A percentile compares a stretch with the other conserved stretches of the same genome.
These are phyloP conservation scores for Nicotiana tabacum DNA, from an alignment of 257 asterid genomes.

Conservation along the genomic window DNA sequence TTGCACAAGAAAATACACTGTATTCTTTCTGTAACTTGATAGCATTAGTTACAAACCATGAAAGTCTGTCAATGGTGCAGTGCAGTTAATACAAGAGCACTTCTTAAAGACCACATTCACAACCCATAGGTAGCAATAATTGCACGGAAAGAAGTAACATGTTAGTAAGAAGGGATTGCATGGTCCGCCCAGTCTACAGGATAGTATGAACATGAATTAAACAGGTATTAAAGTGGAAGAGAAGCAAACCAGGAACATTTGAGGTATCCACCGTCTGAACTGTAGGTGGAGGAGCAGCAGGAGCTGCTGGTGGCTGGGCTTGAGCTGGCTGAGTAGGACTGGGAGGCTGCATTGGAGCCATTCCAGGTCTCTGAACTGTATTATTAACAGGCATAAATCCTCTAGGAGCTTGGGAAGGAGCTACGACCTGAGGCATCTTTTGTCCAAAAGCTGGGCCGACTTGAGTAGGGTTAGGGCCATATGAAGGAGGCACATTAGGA, in stretches of 20 bases:
- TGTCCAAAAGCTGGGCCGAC: constrained; percentile 52
- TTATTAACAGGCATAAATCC: constrained; percentile 66
- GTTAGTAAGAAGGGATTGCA: not conserved
- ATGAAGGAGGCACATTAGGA: constrained; percentile 49
- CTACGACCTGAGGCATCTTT: constrained; percentile 52
- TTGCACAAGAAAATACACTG: not conserved
- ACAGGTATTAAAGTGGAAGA: constrained; percentile 4
- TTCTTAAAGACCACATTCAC: not conserved
- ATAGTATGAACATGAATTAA: not conserved
- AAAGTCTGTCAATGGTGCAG: not conserved
- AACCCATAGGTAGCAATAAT: not conserved
- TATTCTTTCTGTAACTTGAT: not conserved
- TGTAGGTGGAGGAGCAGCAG: constrained; percentile 93
- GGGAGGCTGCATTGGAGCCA: constrained; percentile 63
- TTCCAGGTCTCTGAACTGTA: constrained; percentile 66
- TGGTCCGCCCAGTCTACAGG: not conserved
- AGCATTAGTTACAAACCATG: not conserved
- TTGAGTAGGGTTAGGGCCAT: constrained; percentile 45
- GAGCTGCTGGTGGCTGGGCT: constrained; percentile 52
- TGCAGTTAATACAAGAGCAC: not conserved
- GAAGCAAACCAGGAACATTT: constrained; percentile 76
- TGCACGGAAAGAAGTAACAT: not conserved
- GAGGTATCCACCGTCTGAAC: constrained; percentile 95
- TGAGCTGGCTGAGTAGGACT: constrained; percentile 64
- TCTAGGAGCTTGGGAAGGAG: constrained; percentile 50